Evolutionary conservation across 441 rosid genomes (phyloP), one percentile per base, ranked within the genome.

Genomic region (Jatropha multifida): DNA sequence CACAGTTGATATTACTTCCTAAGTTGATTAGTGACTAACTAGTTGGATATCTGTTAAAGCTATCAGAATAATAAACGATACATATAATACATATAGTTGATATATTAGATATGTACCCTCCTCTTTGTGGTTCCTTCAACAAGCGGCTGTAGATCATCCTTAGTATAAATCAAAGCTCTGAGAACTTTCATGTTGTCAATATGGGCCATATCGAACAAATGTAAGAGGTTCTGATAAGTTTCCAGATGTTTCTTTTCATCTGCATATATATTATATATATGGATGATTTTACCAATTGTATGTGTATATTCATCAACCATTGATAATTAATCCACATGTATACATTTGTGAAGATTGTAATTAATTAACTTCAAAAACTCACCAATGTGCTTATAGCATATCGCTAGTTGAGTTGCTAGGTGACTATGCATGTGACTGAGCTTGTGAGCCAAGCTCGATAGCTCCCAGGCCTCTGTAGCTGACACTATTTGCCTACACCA

Each of bases 101-200:
- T 32, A 32, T 32, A 32, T 32, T 32, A 32, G 32, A 42, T 42
- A 42, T 42, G 4, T 42, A 42, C 97, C 91, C 88, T 89, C 76
- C 72, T 83, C 80, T 86, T 81, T 78, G 86, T 87, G 61, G 72
- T 67, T 60, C 90, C 95, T 77, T 88, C 94, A 51, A 86, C 69
- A 69, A 92, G 88, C 6, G 97, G 97, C 69, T 20, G 82, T 54
- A 68, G 75, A 77, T 94, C 87, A 77, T 85, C 84, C 81, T 90
- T 88, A 0, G 88, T 82, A 79, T 85, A 85, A 65, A 94, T 71
- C 74, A 92, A 74, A 56, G 89, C 87, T 81, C 81, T 85, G 68
- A 94, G 92, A 81, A 90, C 73, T 83, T 76, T 86, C 90, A 87
- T 81, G 84, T 92, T 94, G 83, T 92, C 98, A 74, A 83, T 83